A percentile compares a stretch with the other conserved stretches of the same genome.
Evolutionary conservation across 352 stramenopile species (phyloP).

Genomic region (Phytophthora uliginosa): DNA sequence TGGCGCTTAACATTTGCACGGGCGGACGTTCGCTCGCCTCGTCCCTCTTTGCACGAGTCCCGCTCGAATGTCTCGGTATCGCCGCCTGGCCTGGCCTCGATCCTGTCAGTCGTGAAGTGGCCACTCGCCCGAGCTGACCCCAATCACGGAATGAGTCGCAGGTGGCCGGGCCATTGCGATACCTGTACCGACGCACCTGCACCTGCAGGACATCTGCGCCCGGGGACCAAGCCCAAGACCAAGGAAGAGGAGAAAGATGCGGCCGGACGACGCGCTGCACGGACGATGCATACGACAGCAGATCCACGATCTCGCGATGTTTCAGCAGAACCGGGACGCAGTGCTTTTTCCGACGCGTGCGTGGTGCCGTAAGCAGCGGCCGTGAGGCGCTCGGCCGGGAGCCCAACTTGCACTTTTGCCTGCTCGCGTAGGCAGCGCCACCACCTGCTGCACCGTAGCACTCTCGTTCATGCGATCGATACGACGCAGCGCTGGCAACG

Average conservation of each 20-base stretch:
- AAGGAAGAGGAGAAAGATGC: constrained; percentile 8
- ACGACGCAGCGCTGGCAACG: background rate
- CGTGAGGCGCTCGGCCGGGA: constrained; percentile 12
- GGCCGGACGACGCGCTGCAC: constrained; percentile 34
- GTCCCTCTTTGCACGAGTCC: constrained; percentile 32
- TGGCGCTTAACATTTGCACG: constrained; percentile 45
- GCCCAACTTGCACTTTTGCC: constrained; percentile 32
- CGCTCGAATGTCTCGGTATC: constrained; percentile 14
- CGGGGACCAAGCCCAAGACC: background rate
- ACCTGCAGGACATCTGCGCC: constrained; percentile 6
- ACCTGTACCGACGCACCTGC: background rate
- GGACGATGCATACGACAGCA: constrained; percentile 29
- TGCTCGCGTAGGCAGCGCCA: constrained; percentile 21
- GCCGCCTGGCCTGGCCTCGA: constrained; percentile 1
- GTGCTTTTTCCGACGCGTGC: constrained; percentile 29
- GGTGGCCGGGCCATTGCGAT: constrained; percentile 1
- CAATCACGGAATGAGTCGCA: constrained; percentile 30
- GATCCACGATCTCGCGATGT: constrained; percentile 27
- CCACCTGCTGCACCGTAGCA: background rate
- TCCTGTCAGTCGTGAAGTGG: constrained; percentile 11
- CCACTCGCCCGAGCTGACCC: background rate
- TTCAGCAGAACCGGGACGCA: constrained; percentile 14
- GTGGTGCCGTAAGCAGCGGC: constrained; percentile 19
- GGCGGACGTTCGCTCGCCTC: constrained; percentile 29
- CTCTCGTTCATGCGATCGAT: constrained; percentile 5